A percentile compares a stretch with the other conserved stretches of the same genome.
These are phyloP conservation scores for Teunomyces pallodes DNA, from an alignment of 805 yeast genomes.

Conservation along the genomic window DNA sequence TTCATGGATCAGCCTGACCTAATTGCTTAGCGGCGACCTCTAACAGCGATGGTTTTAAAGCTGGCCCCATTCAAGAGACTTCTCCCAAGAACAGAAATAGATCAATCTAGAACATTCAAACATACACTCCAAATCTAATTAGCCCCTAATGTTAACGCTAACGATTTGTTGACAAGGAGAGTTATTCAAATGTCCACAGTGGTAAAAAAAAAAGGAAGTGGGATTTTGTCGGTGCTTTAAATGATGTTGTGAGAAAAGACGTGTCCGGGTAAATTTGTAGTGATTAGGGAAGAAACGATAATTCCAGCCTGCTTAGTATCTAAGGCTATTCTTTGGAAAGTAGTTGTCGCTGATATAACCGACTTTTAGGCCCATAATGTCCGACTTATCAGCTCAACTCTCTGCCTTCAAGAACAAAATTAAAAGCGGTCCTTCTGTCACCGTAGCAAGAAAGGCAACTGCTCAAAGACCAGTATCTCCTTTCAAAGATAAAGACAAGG, in stretches of 20 bases:
- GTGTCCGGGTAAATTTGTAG: constrained; percentile 3
- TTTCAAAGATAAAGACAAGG: neutral
- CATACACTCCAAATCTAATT: constrained; percentile 13
- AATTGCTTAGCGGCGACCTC: constrained; percentile 74
- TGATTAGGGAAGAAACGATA: neutral
- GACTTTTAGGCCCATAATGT: constrained; percentile 13
- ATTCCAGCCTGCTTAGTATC: neutral
- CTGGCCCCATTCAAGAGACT: constrained; percentile 37
- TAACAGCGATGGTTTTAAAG: constrained; percentile 98
- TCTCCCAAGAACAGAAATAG: constrained; percentile 11
- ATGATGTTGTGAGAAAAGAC: neutral
- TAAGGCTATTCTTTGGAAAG: neutral
- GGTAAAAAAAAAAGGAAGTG: neutral
- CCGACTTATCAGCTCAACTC: constrained; percentile 42
- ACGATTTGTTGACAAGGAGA: constrained; percentile 9
- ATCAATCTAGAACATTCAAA: constrained; percentile 23
- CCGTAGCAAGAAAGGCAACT: constrained; percentile 29
- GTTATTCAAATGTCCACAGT: constrained; percentile 2
- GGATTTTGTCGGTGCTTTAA: neutral
- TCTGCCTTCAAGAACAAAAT: constrained; percentile 46
- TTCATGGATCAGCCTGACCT: constrained; percentile 28
- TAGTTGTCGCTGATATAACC: neutral
- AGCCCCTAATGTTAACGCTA: constrained; percentile 29
- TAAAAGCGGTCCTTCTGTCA: constrained; percentile 43
- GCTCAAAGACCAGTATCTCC: constrained; percentile 15